These are phyloP conservation scores for Leucogyrophana mollusca DNA, from an alignment of 768 basidiomycete genomes.

Conservation along the genomic window DNA sequence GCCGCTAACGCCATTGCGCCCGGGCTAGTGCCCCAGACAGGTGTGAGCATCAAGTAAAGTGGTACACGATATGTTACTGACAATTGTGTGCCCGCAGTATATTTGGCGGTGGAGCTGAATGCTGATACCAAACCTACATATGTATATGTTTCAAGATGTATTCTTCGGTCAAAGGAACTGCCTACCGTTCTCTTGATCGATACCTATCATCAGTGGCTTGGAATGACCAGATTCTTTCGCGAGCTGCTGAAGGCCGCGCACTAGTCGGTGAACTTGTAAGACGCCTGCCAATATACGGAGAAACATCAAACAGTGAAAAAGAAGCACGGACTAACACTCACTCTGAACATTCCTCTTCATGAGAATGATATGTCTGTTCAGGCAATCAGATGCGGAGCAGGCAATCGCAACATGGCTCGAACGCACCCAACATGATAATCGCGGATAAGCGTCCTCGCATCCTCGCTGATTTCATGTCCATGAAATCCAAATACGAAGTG, in stretches of 20 bases:
- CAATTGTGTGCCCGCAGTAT: conserved; percentile 65
- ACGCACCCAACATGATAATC: conserved; percentile 67
- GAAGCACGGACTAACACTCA: conserved; percentile 12
- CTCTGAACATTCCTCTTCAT: conserved; percentile 68
- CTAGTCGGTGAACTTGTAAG: conserved; percentile 46
- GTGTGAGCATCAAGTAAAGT: neutral
- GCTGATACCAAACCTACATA: conserved; percentile 64
- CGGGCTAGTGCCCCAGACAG: conserved; percentile 44
- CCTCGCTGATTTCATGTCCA: conserved; percentile 48
- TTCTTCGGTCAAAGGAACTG: conserved; percentile 1
- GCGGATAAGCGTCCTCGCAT: conserved; percentile 54
- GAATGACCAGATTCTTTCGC: conserved; percentile 58
- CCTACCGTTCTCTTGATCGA: conserved; percentile 74
- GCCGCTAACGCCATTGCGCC: conserved; percentile 74
- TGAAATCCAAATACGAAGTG: conserved; percentile 76
- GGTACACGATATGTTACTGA: conserved; percentile 29
- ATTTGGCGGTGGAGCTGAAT: conserved; percentile 44
- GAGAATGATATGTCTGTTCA: conserved; percentile 52
- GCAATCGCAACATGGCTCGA: conserved; percentile 4
- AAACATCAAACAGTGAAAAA: neutral
- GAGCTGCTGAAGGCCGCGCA: conserved; percentile 49
- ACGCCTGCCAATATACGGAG: conserved; percentile 36
- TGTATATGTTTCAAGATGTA: neutral
- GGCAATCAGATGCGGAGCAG: neutral
- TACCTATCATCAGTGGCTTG: conserved; percentile 62